Evolutionary conservation across 352 stramenopile genomes (phyloP).

Genomic region (Blastocystis sp.): DNA sequence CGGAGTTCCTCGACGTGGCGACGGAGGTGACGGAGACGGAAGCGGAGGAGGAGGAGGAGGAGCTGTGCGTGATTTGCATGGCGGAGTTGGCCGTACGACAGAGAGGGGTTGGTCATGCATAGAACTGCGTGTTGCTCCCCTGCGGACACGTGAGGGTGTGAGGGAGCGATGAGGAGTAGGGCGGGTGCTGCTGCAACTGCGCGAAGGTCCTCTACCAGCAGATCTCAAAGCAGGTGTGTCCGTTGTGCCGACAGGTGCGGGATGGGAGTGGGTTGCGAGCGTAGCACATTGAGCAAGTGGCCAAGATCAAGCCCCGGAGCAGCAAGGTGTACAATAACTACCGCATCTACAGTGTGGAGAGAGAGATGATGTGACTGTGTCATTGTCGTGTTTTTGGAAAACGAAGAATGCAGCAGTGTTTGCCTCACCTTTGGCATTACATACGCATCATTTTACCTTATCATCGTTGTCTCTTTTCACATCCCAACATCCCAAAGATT

Average conservation of each 20-base stretch:
- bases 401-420: background rate
- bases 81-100: conserved; percentile 4
- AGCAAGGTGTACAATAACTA: conserved; percentile 54
- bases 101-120: background rate
- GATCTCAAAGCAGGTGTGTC: conserved; percentile 46
- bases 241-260: conserved; percentile 42
- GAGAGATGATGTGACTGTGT: background rate
- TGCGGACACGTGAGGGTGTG: conserved; percentile 13
- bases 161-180: conserved; percentile 11
- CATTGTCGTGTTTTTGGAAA: background rate
- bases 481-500: background rate
- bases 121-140: conserved; percentile 49
- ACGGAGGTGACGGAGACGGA: background rate
- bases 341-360: conserved; percentile 65
- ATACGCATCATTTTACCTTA: background rate
- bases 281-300: conserved; percentile 46
- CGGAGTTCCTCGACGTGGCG: background rate
- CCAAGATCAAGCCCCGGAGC: background rate
- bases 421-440: background rate
- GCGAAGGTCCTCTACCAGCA: conserved; percentile 44
- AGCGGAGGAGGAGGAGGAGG: conserved; percentile 16
- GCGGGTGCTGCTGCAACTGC: conserved; percentile 39
- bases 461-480: background rate
- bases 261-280: background rate
- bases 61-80: conserved; percentile 64